Conservation (phyloP, 805 yeast species). For the Pichia rugopelliculosa region DNA sequence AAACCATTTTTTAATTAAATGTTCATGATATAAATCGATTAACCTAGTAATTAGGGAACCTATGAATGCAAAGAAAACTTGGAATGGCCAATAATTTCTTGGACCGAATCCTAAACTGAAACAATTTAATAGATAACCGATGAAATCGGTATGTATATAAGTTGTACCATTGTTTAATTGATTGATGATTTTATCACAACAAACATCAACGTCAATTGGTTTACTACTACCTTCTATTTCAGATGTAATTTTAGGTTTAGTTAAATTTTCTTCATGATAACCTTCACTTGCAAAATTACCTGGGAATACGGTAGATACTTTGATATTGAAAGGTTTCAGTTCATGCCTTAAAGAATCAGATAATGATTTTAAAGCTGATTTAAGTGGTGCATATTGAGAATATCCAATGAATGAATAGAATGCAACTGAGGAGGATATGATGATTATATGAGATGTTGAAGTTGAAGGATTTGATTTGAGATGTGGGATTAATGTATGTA, state of each 20-base stretch:
- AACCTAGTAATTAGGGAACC: constrained; percentile 56
- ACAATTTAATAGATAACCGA: constrained; percentile 75
- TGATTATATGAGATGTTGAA: constrained; percentile 43
- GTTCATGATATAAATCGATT: constrained; percentile 40
- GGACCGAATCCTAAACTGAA: constrained; percentile 66
- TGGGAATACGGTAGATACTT: constrained; percentile 72
- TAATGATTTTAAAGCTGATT: constrained; percentile 72
- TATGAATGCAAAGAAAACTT: constrained; percentile 39
- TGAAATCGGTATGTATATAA: constrained; percentile 70
- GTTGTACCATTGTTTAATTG: constrained; percentile 55
- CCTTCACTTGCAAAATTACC: constrained; percentile 93
- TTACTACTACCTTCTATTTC: constrained; percentile 77
- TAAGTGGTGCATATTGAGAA: constrained; percentile 81
- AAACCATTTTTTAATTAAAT: constrained; percentile 47
- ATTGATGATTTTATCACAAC: constrained; percentile 53
- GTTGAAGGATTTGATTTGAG: not conserved
- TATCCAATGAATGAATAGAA: constrained; percentile 89
- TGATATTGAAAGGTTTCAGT: constrained; percentile 53
- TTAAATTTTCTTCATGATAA: constrained; percentile 64
- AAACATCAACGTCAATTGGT: constrained; percentile 59
- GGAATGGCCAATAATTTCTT: constrained; percentile 49
- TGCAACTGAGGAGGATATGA: constrained; percentile 71
- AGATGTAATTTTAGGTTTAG: constrained; percentile 80
- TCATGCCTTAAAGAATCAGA: constrained; percentile 81
- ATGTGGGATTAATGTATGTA: constrained; percentile 50